phyloP scores from a whole-genome alignment of 2,329 filamentous ascomycete species.

The Helotiales sp. region DNA sequence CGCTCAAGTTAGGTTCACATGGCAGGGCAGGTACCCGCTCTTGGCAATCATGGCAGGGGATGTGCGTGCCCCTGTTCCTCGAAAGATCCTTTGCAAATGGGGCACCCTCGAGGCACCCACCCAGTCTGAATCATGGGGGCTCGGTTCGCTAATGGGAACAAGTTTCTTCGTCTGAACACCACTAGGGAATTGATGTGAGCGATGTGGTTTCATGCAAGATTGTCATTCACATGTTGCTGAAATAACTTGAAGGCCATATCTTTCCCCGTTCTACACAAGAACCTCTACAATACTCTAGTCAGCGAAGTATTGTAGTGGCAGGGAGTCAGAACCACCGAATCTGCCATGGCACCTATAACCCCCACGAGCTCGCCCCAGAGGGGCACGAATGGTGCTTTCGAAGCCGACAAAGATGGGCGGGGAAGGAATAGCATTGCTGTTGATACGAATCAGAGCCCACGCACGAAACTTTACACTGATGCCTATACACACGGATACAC shows the following conservation, averaged over 20 bases:
- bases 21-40: background rate
- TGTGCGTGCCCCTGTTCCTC: background rate
- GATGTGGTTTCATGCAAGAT: background rate
- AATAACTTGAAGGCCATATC: background rate
- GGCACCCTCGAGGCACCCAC: too few species aligned
- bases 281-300: background rate
- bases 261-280: background rate
- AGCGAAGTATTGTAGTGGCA: background rate
- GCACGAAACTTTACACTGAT: constrained; percentile 15
- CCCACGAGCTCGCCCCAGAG: background rate
- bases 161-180: background rate
- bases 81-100: background rate
- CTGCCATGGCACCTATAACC: background rate
- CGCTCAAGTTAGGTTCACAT: background rate
- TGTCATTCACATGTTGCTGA: background rate
- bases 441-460: background rate
- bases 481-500: constrained; percentile 29
- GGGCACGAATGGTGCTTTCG: background rate
- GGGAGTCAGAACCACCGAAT: background rate
- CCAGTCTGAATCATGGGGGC: background rate
- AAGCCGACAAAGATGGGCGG: background rate
- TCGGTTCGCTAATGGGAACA: background rate
- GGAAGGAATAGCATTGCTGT: background rate
- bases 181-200: background rate
- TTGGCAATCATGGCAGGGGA: too few species aligned